Evolutionary conservation across 2,329 filamentous ascomycete species (phyloP).

Genomic region (Colletotrichum plurivorum): DNA sequence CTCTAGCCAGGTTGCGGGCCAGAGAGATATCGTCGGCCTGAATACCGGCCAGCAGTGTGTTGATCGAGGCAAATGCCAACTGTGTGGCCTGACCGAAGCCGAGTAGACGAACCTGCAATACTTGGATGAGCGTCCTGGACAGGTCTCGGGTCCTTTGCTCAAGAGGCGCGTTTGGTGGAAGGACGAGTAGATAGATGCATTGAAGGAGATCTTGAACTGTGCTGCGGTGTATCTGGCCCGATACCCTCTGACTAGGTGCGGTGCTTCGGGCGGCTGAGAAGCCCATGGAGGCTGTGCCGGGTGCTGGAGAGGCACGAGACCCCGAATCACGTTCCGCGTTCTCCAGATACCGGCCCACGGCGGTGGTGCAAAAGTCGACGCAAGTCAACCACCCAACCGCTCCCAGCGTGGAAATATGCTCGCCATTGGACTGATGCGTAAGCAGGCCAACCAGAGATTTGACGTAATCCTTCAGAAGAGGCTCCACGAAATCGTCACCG

Average conservation of each 20-base stretch:
- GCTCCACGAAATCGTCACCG: conserved; percentile 74
- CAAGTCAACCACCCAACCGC: conserved; percentile 77
- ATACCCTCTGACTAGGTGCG: conserved; percentile 42
- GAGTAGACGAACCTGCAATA: conserved; percentile 72
- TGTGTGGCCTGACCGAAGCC: conserved; percentile 77
- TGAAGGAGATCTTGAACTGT: conserved; percentile 68
- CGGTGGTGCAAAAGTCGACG: conserved; percentile 78
- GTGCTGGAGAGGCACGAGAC: conserved; percentile 63
- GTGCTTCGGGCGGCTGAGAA: conserved; percentile 48
- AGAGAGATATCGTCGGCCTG: conserved; percentile 78
- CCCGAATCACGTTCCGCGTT: conserved; percentile 53
- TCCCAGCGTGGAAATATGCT: conserved; percentile 75
- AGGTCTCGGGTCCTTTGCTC: conserved; percentile 69
- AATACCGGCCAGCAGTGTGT: conserved; percentile 75
- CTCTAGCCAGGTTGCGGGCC: conserved; percentile 70
- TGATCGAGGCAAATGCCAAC: conserved; percentile 82
- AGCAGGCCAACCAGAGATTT: conserved; percentile 81
- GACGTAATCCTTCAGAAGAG: conserved; percentile 82
- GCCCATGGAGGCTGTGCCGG: conserved; percentile 50
- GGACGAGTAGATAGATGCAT: conserved; percentile 75
- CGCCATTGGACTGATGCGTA: conserved; percentile 81
- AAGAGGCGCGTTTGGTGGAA: conserved; percentile 78
- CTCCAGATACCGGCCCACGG: conserved; percentile 69
- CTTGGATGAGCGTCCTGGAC: conserved; percentile 68
- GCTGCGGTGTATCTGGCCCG: conserved; percentile 41